A percentile compares a stretch with the other conserved stretches of the same genome.
Evolutionary conservation across 75 land plant species (phyloP).

Genomic region (Adiantum capillusveneris): DNA sequence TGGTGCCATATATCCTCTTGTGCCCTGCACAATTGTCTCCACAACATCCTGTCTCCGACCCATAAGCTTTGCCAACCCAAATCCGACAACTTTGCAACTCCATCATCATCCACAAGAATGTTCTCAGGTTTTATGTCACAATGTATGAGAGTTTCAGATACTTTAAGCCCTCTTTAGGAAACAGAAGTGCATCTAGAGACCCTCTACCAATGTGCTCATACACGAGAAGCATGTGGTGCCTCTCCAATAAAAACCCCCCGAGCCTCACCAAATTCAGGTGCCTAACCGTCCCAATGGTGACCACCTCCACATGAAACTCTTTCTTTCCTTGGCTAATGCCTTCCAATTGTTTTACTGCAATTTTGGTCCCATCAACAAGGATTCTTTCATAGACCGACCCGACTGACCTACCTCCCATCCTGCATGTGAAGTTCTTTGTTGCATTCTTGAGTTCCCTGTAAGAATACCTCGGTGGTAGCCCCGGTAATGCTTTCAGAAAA

Average conservation of each 20-base stretch:
- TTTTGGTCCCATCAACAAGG: slow-evolving; percentile 32
- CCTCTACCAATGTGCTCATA: slow-evolving; percentile 61
- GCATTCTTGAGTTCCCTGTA: slow-evolving; percentile 45
- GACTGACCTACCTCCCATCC: slow-evolving; percentile 57
- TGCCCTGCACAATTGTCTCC: slow-evolving; percentile 54
- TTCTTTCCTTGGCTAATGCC: slow-evolving; percentile 39
- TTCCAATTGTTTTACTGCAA: slow-evolving; percentile 68
- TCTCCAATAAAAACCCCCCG: slow-evolving; percentile 53
- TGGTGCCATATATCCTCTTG: slow-evolving; percentile 70
- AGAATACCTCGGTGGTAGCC: slow-evolving; percentile 29
- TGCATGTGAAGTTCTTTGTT: slow-evolving; percentile 39
- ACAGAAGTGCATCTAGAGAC: slow-evolving; percentile 36
- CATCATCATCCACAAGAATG: slow-evolving; percentile 55
- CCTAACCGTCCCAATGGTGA: slow-evolving; percentile 60
- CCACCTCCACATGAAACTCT: slow-evolving; percentile 67
- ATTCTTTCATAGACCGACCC: slow-evolving; percentile 56
- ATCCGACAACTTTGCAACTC: slow-evolving; percentile 65
- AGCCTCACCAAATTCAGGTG: slow-evolving; percentile 67
- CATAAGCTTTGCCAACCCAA: slow-evolving; percentile 80
- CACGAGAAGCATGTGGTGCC: slow-evolving; percentile 44
- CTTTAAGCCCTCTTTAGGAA: not conserved
- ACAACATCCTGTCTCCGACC: slow-evolving; percentile 33
- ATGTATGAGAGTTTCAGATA: slow-evolving; percentile 43
- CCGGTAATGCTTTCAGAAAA: slow-evolving; percentile 16
- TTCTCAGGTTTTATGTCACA: slow-evolving; percentile 87